Percentiles rank a stretch among this genome's conserved stretches.
Conservation (phyloP, 768 basidiomycete genomes). For the Suillus discolor region DNA sequence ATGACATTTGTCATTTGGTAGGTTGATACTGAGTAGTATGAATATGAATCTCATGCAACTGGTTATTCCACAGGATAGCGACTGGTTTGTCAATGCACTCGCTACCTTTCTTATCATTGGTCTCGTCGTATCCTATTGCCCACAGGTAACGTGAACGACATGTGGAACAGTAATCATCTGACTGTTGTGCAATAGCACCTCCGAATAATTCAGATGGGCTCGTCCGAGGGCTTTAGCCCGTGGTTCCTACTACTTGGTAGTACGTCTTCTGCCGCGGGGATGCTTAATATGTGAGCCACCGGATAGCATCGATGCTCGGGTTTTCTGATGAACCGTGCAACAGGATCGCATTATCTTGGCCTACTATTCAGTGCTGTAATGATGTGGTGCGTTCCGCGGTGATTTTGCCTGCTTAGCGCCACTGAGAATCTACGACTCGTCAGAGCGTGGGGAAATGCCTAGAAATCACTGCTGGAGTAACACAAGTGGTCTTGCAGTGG, state of each 20-base stretch:
- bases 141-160: conserved; percentile 55
- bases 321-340: conserved; percentile 12
- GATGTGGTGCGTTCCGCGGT: conserved; percentile 57
- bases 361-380: conserved; percentile 78
- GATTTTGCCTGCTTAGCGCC: neutral
- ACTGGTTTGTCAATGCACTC: conserved; percentile 62
- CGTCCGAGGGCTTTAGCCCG: conserved; percentile 90
- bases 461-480: conserved; percentile 78
- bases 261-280: conserved; percentile 77
- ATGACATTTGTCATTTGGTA: neutral
- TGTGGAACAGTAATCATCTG: neutral
- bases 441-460: conserved; percentile 74
- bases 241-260: conserved; percentile 90
- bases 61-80: conserved; percentile 54
- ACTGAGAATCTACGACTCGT: neutral
- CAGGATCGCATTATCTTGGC: conserved; percentile 86
- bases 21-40: neutral
- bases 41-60: neutral
- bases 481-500: conserved; percentile 87
- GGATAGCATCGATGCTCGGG: neutral
- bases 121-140: conserved; percentile 79
- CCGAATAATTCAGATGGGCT: conserved; percentile 74
- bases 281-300: conserved; percentile 76
- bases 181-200: conserved; percentile 52
- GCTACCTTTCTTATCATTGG: conserved; percentile 73